phyloP scores from a whole-genome alignment of 768 basidiomycete species.

The Boletellus ananas region DNA sequence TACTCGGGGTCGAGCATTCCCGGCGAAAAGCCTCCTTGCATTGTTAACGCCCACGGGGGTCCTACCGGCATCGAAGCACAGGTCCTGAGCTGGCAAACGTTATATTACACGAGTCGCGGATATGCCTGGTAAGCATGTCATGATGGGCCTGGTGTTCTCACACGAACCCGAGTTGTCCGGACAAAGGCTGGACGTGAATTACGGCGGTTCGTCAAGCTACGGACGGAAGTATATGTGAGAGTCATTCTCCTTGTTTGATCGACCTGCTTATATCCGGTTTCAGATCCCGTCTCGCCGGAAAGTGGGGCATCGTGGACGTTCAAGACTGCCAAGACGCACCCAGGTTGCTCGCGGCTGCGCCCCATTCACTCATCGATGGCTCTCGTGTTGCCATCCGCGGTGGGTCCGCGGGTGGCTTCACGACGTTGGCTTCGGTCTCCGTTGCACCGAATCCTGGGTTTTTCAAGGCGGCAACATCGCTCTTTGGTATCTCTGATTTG shows the following conservation, averaged over 20 bases:
- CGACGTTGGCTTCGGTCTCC: slow-evolving; percentile 49
- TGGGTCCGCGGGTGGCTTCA: slow-evolving; percentile 71
- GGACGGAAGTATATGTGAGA: slow-evolving; percentile 60
- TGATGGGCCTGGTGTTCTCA: no score
- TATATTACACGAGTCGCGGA: slow-evolving; percentile 68
- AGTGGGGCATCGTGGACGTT: slow-evolving; percentile 77
- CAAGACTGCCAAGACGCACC: slow-evolving; percentile 60
- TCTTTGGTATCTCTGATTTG: slow-evolving; percentile 70
- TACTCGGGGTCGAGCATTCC: slow-evolving; percentile 46
- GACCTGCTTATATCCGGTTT: slow-evolving; percentile 7
- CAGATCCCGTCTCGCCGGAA: slow-evolving; percentile 48
- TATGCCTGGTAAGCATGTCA: slow-evolving; percentile 58
- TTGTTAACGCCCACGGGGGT: slow-evolving; percentile 67
- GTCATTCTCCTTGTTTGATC: not conserved
- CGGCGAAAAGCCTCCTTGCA: slow-evolving; percentile 63
- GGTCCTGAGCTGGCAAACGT: slow-evolving; percentile 48
- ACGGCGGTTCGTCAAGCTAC: slow-evolving; percentile 72
- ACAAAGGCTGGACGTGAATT: slow-evolving; percentile 67
- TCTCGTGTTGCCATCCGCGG: slow-evolving; percentile 68
- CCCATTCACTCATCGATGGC: slow-evolving; percentile 56
- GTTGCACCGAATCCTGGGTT: slow-evolving; percentile 38
- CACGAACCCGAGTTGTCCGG: not conserved
- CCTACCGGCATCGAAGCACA: slow-evolving; percentile 52
- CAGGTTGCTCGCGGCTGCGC: slow-evolving; percentile 41
- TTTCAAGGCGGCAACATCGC: slow-evolving; percentile 59